Evolutionary conservation across 108 stramenopile species (phyloP), one percentile per base, ranked within the genome.

Genomic region (Pseudonitzschia multiseries): DNA sequence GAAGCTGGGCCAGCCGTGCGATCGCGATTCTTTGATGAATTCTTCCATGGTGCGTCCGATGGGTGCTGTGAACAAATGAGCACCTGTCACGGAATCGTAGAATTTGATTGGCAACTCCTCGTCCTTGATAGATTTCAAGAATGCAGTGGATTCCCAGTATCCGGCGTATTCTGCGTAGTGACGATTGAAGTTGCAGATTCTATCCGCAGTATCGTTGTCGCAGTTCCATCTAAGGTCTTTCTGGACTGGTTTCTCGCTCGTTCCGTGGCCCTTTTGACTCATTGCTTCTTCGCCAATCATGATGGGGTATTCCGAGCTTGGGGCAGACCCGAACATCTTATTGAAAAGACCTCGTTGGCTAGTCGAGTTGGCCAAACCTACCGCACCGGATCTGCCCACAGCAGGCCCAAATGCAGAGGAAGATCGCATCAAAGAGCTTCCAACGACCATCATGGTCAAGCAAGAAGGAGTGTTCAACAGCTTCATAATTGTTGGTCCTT

Each of bases 1-100:
- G 61, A 96, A 96, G 28, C 76, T 80, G 4, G 96, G 93, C 92
- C 91, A 93, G 43, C 91, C 91, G 68, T 95, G 94, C 4, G 71
- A 68, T 53, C 67, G 31, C 3, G 72, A 75, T 74, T 95, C 94
- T 63, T 76, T 70, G 18, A 91, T 22, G 73, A 89, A 95, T 13
- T 90, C 85, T 20, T 89, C 88, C 79, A 87, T 87, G 48, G 73
- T 83, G 8, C 94, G 79, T 52, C 86, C 89, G 28, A 78, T 56
- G 31, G 94, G 94, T 17, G 91, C 91, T 12, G 75, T 84, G 79
- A 93, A 95, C 59, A 92, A 71, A 13, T 78, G 80, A 43, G 85
- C 81, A 56, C 94, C 94, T 20, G 90, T 89, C 51, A 89, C 88
- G 56, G 81, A 83, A 70, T 95, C 94, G 77, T 90, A 95, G 70